Evolutionary conservation across 1,284 basidiomycete species (phyloP).

Genomic region (Apiotrichum gamsii): DNA sequence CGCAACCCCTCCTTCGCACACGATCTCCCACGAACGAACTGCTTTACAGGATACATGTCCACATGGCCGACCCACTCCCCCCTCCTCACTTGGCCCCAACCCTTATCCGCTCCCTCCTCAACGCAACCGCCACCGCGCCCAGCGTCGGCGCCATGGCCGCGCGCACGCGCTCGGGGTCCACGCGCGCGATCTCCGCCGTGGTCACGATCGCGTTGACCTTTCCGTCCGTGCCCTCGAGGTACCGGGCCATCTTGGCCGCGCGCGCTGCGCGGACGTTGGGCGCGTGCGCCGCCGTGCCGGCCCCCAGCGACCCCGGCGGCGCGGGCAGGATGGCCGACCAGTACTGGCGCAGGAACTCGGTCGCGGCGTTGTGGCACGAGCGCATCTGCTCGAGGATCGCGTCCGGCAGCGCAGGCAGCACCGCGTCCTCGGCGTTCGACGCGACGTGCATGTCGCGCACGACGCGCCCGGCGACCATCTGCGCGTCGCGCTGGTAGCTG

Average conservation of each 20-base stretch:
- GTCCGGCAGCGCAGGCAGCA: slow-evolving; percentile 62
- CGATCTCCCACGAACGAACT: too few species aligned
- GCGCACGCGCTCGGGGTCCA: slow-evolving; percentile 61
- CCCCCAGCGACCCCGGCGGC: slow-evolving; percentile 52
- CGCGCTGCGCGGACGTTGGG: slow-evolving; percentile 58
- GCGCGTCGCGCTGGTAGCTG: slow-evolving; percentile 29
- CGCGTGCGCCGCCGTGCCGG: slow-evolving; percentile 17
- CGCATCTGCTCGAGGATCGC: slow-evolving; percentile 71
- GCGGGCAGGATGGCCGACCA: slow-evolving; percentile 85
- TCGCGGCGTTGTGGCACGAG: slow-evolving; percentile 83
- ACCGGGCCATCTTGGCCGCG: slow-evolving; percentile 75
- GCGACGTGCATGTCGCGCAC: slow-evolving; percentile 35
- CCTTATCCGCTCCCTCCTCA: slow-evolving; percentile 34
- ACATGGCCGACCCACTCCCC: neutral
- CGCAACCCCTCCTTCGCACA: too few species aligned
- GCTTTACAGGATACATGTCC: neutral
- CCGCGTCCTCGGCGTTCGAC: slow-evolving; percentile 32
- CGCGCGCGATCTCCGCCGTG: slow-evolving; percentile 57
- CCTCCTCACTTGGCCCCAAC: neutral
- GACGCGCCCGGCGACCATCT: slow-evolving; percentile 26
- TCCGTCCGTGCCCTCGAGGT: slow-evolving; percentile 67
- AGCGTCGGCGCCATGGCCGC: slow-evolving; percentile 71
- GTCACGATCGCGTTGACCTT: slow-evolving; percentile 71
- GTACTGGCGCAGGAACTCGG: slow-evolving; percentile 93
- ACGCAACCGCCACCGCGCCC: slow-evolving; percentile 69